phyloP scores from a whole-genome alignment of 1,284 basidiomycete genomes.

The Neotropicomus parvogracilis region DNA sequence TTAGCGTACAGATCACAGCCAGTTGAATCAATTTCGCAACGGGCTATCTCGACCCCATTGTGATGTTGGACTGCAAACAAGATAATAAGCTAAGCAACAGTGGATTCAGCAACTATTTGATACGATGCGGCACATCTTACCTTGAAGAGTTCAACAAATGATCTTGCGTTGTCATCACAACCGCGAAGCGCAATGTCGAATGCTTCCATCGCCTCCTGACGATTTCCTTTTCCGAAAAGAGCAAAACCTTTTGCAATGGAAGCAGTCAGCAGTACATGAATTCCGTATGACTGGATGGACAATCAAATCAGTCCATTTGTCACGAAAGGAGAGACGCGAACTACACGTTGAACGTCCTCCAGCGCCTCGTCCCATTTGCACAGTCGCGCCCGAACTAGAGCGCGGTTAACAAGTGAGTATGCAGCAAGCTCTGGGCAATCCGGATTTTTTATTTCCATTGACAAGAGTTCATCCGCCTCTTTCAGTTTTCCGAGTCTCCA shows the following conservation, averaged over 20 bases:
- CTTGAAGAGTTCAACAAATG: conserved; percentile 7
- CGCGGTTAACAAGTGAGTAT: conserved; percentile 8
- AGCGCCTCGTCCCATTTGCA: background rate
- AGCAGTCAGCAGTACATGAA: background rate
- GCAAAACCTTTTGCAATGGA: background rate
- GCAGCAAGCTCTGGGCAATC: background rate
- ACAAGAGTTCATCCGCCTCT: conserved; percentile 6
- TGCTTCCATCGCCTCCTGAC: conserved; percentile 17
- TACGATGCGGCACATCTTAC: background rate
- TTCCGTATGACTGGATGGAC: background rate
- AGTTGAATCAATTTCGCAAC: background rate
- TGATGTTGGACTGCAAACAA: background rate
- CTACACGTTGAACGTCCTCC: conserved; percentile 2
- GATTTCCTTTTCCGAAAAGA: background rate
- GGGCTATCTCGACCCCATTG: background rate
- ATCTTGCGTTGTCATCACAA: background rate
- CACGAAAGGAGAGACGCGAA: background rate
- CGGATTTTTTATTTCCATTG: conserved; percentile 2
- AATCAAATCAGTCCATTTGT: background rate
- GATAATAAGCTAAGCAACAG: background rate
- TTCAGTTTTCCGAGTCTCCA: conserved; percentile 7
- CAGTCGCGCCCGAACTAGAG: conserved; percentile 8
- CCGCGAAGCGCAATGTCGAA: background rate
- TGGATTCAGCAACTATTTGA: background rate
- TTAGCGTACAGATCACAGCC: background rate